These are phyloP conservation scores for Phytophthora colocasiae DNA, from an alignment of 352 stramenopile species.

Conservation along the genomic window DNA sequence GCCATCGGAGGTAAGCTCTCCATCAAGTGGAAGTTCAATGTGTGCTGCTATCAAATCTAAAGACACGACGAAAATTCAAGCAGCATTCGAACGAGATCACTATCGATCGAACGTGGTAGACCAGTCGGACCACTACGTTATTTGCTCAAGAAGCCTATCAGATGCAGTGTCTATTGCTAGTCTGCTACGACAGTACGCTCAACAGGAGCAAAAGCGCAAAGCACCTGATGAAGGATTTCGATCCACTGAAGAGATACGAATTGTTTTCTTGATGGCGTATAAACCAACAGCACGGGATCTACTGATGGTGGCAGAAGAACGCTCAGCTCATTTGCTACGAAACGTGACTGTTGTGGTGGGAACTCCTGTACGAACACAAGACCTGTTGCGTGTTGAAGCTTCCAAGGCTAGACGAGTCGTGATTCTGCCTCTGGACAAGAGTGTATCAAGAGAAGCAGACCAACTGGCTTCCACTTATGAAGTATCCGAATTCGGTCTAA, in stretches of 20 bases:
- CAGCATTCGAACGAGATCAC: constrained; percentile 41
- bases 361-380: constrained; percentile 32
- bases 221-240: background rate
- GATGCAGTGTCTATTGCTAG: constrained; percentile 33
- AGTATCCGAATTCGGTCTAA: constrained; percentile 14
- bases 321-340: constrained; percentile 31
- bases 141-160: constrained; percentile 36
- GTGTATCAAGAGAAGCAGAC: constrained; percentile 26
- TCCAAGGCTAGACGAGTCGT: constrained; percentile 38
- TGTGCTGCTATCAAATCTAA: constrained; percentile 24
- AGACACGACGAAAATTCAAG: constrained; percentile 29
- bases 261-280: constrained; percentile 30
- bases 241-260: constrained; percentile 2
- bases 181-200: constrained; percentile 20
- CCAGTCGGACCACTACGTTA: constrained; percentile 39
- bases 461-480: constrained; percentile 32
- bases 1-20: constrained; percentile 6
- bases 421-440: constrained; percentile 39
- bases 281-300: constrained; percentile 38
- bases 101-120: constrained; percentile 29
- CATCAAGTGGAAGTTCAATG: constrained; percentile 20
- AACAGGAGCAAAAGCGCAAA: constrained; percentile 14
- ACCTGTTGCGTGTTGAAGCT: constrained; percentile 38
- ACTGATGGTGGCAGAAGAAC: constrained; percentile 25
- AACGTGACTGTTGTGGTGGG: constrained; percentile 44